phyloP scores from a whole-genome alignment of 257 asterid species.

The Scutellaria barbata region DNA sequence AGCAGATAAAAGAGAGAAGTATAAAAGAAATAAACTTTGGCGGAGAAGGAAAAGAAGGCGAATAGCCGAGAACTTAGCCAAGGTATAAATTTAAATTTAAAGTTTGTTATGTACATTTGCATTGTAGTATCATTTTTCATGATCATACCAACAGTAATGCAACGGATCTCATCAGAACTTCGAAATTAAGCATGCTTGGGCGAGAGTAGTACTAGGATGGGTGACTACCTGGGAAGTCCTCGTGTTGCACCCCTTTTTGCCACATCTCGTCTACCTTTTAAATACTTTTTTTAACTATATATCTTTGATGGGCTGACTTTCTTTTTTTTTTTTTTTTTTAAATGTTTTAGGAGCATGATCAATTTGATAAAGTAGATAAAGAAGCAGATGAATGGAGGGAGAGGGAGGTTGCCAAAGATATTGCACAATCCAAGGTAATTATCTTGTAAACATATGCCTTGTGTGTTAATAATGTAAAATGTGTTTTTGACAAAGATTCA shows the following conservation, averaged over 20 bases:
- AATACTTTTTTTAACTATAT: not conserved
- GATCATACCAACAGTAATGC: too few relatives aligned
- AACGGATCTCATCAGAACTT: too few relatives aligned
- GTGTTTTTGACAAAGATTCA: slow-evolving; percentile 2
- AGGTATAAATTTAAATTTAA: slow-evolving; percentile 44
- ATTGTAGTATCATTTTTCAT: not conserved
- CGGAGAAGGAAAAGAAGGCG: slow-evolving; percentile 76
- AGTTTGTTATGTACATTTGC: not conserved
- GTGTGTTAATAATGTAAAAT: not conserved
- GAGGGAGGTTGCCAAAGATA: slow-evolving; percentile 81
- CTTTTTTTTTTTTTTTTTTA: slow-evolving; percentile 13
- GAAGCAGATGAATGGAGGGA: slow-evolving; percentile 98
- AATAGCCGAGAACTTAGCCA: slow-evolving; percentile 63
- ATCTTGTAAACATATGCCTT: slow-evolving; percentile 10
- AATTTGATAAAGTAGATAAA: slow-evolving; percentile 66
- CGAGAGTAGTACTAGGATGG: too few relatives aligned
- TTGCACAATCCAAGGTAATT: slow-evolving; percentile 78
- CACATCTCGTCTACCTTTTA: too few relatives aligned
- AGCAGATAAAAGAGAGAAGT: slow-evolving; percentile 69
- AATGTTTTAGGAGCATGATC: slow-evolving; percentile 63
- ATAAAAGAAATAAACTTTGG: slow-evolving; percentile 87
- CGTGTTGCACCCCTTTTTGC: too few relatives aligned
- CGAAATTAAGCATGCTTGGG: too few relatives aligned
- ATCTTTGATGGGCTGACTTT: slow-evolving; percentile 6
- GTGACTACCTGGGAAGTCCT: too few relatives aligned